Percentiles rank a stretch among this genome's conserved stretches.
phyloP scores from a whole-genome alignment of 2,329 filamentous ascomycete species.

The Huntiella abstrusa region DNA sequence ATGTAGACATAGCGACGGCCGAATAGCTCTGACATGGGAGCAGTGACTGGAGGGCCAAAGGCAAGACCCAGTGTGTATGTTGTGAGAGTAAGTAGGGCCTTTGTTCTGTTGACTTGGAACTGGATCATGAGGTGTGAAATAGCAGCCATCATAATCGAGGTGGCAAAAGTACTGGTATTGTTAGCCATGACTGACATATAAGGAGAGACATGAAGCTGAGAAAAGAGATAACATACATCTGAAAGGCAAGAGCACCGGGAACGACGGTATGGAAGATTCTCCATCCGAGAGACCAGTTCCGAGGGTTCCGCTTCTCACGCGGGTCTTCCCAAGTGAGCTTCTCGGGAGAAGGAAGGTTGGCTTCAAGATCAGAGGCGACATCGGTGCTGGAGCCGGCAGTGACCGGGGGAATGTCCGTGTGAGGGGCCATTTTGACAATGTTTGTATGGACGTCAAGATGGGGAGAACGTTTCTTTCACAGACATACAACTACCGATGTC shows the following conservation, averaged over 20 bases:
- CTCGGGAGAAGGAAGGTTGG: not conserved
- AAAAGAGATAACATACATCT: slow-evolving; percentile 7
- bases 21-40: slow-evolving; percentile 38
- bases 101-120: slow-evolving; percentile 35
- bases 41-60: slow-evolving; percentile 39
- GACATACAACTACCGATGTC: too few relatives aligned
- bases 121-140: slow-evolving; percentile 26
- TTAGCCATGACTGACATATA: not conserved
- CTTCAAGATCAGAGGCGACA: slow-evolving; percentile 1
- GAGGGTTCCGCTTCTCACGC: slow-evolving; percentile 11
- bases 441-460: too few relatives aligned
- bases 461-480: too few relatives aligned
- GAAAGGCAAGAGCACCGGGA: slow-evolving; percentile 12
- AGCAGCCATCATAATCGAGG: slow-evolving; percentile 34
- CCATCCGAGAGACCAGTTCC: slow-evolving; percentile 10
- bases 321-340: slow-evolving; percentile 8
- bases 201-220: not conserved
- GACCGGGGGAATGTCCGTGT: not conserved
- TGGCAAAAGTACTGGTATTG: slow-evolving; percentile 27
- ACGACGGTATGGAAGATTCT: slow-evolving; percentile 11
- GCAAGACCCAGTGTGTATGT: slow-evolving; percentile 41
- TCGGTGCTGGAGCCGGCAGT: not conserved
- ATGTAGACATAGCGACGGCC: slow-evolving; percentile 36
- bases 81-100: slow-evolving; percentile 38
- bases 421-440: too few relatives aligned